Evolutionary conservation across 73 alveolate species (phyloP).

Genomic region (Symbiodinium pilosum): DNA sequence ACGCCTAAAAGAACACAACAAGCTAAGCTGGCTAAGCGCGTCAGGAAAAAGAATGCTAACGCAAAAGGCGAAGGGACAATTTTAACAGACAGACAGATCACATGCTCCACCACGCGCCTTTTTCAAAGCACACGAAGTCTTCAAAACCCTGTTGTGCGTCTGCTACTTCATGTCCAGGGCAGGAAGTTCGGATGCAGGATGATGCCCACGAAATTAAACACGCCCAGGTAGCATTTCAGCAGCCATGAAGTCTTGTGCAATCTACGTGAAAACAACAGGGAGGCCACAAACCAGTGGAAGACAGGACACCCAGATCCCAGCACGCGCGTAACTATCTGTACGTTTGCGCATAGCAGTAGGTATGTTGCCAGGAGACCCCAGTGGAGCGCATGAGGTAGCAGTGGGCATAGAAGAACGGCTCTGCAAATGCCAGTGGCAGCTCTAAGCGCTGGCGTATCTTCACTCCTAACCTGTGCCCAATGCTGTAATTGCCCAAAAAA

Average conservation of each 20-base stretch:
- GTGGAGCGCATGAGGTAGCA: constrained; percentile 65
- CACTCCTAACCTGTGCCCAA: not conserved
- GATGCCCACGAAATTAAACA: constrained; percentile 39
- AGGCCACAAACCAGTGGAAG: constrained; percentile 70
- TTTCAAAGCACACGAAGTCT: not conserved
- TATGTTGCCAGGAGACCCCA: constrained; percentile 76
- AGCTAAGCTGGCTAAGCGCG: too few species aligned
- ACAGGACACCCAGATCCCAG: constrained; percentile 68
- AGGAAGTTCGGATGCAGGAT: constrained; percentile 83
- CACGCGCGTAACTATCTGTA: constrained; percentile 40
- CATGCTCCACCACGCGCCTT: too few species aligned
- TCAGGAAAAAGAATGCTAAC: too few species aligned
- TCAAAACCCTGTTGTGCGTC: not conserved
- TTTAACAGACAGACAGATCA: too few species aligned
- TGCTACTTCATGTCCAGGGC: constrained; percentile 50
- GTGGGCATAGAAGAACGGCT: constrained; percentile 34
- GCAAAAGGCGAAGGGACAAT: too few species aligned
- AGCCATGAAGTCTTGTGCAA: not conserved
- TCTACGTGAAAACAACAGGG: not conserved
- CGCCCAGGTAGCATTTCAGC: constrained; percentile 48
- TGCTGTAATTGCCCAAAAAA: constrained; percentile 12
- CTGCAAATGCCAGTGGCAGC: not conserved
- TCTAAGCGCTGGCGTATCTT: not conserved
- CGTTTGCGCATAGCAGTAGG: constrained; percentile 29
- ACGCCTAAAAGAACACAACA: too few species aligned